phyloP scores from a whole-genome alignment of 2,329 filamentous ascomycete genomes.

The Hypoxylon rubiginosum region DNA sequence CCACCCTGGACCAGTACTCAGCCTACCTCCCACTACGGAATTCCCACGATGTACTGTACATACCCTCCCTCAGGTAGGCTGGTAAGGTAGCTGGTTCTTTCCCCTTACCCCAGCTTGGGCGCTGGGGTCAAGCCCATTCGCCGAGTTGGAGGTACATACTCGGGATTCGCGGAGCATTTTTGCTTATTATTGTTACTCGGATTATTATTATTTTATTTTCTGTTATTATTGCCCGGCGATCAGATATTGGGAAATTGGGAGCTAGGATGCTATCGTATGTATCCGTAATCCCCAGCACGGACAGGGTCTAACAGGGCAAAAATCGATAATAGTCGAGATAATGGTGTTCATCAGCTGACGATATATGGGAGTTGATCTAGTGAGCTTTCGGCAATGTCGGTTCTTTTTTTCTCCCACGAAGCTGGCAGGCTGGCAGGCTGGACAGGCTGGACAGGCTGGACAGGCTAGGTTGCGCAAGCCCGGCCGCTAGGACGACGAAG shows the following conservation, averaged over 20 bases:
- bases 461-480: slow-evolving; percentile 31
- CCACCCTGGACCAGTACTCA: slow-evolving; percentile 33
- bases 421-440: background rate
- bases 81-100: background rate
- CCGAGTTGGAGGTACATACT: slow-evolving; percentile 13
- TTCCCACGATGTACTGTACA: slow-evolving; percentile 40
- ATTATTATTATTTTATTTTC: slow-evolving; percentile 24
- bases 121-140: slow-evolving; percentile 22
- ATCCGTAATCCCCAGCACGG: slow-evolving; percentile 19
- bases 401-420: slow-evolving; percentile 15
- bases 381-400: slow-evolving; percentile 34
- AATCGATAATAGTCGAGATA: slow-evolving; percentile 30
- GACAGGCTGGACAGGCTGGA: too few relatives aligned
- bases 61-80: too few relatives aligned
- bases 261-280: slow-evolving; percentile 23
- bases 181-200: slow-evolving; percentile 16
- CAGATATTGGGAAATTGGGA: slow-evolving; percentile 25
- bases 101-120: slow-evolving; percentile 13
- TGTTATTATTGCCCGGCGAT: slow-evolving; percentile 18
- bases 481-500: slow-evolving; percentile 10
- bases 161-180: slow-evolving; percentile 30
- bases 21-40: slow-evolving; percentile 37
- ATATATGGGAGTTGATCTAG: slow-evolving; percentile 21
- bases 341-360: slow-evolving; percentile 44
- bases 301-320: slow-evolving; percentile 18